Conservation (phyloP, 345 rosid genomes). For the Ailanthus altissimus region DNA sequence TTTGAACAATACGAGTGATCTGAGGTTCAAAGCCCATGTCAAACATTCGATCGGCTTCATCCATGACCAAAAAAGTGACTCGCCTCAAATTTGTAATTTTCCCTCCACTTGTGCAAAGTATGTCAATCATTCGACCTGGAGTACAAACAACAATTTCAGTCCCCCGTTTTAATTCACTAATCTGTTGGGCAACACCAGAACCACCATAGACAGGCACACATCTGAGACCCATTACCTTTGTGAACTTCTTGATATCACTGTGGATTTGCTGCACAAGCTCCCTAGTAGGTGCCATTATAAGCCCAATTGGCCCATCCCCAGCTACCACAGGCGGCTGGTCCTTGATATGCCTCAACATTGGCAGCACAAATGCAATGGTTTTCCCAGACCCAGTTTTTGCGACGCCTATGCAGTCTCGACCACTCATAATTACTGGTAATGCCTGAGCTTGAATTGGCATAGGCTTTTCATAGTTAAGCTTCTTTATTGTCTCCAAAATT, state of each 20-base stretch:
- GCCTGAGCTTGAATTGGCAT: constrained; percentile 99
- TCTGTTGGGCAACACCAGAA: constrained; percentile 98
- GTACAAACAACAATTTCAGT: constrained; percentile 98
- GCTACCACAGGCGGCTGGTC: constrained; percentile 95
- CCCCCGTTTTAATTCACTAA: constrained; percentile 90
- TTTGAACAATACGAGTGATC: constrained; percentile 88
- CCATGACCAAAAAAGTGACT: constrained; percentile 89
- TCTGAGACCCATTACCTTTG: constrained; percentile 69
- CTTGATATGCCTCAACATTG: constrained; percentile 98
- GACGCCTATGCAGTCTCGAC: constrained; percentile 95
- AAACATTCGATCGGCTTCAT: constrained; percentile 99
- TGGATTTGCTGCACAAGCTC: constrained; percentile 99
- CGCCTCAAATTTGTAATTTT: constrained; percentile 85
- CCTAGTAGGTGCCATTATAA: constrained; percentile 99
- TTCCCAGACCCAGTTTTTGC: constrained; percentile 99
- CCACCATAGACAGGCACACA: constrained; percentile 98
- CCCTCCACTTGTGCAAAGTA: constrained; percentile 91
- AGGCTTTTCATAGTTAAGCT: constrained; percentile 83
- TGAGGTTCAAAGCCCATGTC: constrained; percentile 99
- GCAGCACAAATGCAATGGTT: constrained; percentile 94
- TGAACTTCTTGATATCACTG: constrained; percentile 83
- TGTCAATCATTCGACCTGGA: constrained; percentile 97
- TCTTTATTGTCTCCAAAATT: constrained; percentile 83
- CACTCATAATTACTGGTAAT: constrained; percentile 89
- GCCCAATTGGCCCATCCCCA: constrained; percentile 95